Evolutionary conservation across 116 monocot genomes (phyloP), one percentile per base, ranked within the genome.

Genomic region (Iris pallida): DNA sequence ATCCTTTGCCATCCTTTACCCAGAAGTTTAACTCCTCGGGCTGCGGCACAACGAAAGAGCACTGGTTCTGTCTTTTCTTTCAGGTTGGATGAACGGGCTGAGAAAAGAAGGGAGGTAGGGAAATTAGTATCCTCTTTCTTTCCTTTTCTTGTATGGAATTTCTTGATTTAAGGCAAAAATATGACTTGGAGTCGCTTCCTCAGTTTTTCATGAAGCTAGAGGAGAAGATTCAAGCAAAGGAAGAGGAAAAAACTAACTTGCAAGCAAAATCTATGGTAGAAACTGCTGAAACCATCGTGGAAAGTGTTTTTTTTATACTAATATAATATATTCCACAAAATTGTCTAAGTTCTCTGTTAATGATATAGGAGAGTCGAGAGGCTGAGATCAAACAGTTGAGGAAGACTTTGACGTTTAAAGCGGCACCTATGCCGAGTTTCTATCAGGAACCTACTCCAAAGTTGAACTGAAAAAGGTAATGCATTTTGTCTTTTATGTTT

Each of bases 341-440:
- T 48, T 55, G 44, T 64, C 45, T 73, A 17, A 51, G 4, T 72
- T 46, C 18, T 75, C n/a, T 30, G 41, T 18, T 16, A 58, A 57
- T 57, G 44, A 68, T 59, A 46, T 41, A 94, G 93, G 89, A 94
- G 60, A 84, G 66, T 57, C 90, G 84, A 69, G 93, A 89, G 65
- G 93, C 93, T 62, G 93, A 94, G 68, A 89, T 94, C 70, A 89
- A 74, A 64, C 66, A 73, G 52, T 74, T 94, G 52, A 79, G 93
- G 70, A 89, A 87, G 68, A 94, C 85, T 61, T 71, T 90, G 56
- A 83, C 82, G 6, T 94, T 94, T 69, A 94, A 94, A 74, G 93
- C 93, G 45, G 74, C 80, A n/a, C 93, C 93, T 20, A 90, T 94
- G 90, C 93, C 93, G 53, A 85, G 49, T 64, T 94, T 94, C 68